Percentiles rank a stretch among this genome's conserved stretches.
Evolutionary conservation across 345 rosid genomes (phyloP).

Genomic region (Brassica carinata): DNA sequence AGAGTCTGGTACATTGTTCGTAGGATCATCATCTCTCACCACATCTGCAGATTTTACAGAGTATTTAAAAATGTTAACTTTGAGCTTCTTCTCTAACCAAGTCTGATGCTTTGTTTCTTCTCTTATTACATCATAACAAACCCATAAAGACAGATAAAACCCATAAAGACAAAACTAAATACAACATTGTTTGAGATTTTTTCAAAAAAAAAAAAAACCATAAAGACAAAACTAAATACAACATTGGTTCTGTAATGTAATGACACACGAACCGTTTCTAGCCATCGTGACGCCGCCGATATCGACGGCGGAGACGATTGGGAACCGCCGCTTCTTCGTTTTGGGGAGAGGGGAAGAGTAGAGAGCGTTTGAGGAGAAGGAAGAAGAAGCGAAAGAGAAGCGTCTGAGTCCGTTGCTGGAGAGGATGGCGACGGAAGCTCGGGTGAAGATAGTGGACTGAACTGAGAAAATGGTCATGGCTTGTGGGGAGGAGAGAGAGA

Average conservation of each 20-base stretch:
- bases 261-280: conserved; percentile 63
- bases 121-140: too few species aligned
- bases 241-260: too few species aligned
- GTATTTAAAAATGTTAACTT: neutral
- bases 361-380: conserved; percentile 45
- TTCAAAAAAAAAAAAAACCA: too few species aligned
- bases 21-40: conserved; percentile 89
- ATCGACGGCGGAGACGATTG: conserved; percentile 64
- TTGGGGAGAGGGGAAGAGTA: conserved; percentile 41
- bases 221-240: too few species aligned
- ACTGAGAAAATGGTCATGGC: conserved; percentile 43
- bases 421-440: conserved; percentile 41
- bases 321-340: conserved; percentile 49
- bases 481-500: conserved; percentile 22
- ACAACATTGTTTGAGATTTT: too few species aligned
- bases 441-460: conserved; percentile 44
- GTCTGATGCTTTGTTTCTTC: too few species aligned
- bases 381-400: conserved; percentile 45
- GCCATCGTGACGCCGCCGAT: conserved; percentile 75
- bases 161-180: too few species aligned
- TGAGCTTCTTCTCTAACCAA: conserved; percentile 5
- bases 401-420: conserved; percentile 36
- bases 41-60: conserved; percentile 55
- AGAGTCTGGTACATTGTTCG: conserved; percentile 89
- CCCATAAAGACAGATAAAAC: conserved; percentile 12